Evolutionary conservation across 2,329 filamentous ascomycete genomes (phyloP), one percentile per base, ranked within the genome.

Genomic region (Talaromyces sp.): DNA sequence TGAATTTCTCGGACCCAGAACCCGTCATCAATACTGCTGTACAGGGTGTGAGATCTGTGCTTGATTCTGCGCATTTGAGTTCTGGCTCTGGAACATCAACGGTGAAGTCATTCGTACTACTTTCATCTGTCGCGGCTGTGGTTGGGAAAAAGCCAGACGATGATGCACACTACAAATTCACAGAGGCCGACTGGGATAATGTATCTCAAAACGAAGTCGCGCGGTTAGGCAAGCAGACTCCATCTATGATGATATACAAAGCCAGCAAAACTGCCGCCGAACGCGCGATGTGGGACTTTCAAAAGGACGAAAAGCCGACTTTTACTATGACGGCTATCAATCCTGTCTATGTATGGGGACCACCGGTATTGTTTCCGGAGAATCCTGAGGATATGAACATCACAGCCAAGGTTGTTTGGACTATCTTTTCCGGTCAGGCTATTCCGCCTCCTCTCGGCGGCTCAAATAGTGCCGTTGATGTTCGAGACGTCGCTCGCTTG

Each of bases 211-310:
- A 54, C 10, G 51, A 31, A 19, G 51, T 54, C 56, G 36, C 34
- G 15, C 56, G 11, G 2, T 22, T 38, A 19, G 56, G 56, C 11
- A 59, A 59, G 19, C 22, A 25, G 13, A 36, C 34, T 19, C 31
- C 56, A 29, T 36, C 56, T 17, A 34, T 34, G 34, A 5, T 43
- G 34, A 59, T 43, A 43, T 59, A 59, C 36, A 59, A 59, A 13
- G 56, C 56, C n/a, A 59, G 56, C 17, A 59, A 59, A 15, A 45
- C 56, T 2, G 56, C 56, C 13, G 56, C 56, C 8, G 56, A 59
- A 27, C 22, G 56, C 29, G 36, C 38, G 27, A 59, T 59, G 56
- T 59, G 56, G 56, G 56, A 59, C 6, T 59, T 59, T 7, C 56
- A 59, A n/a, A 40, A 1, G 15, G 25, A 45, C 3, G 3, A 59